Base-by-base conservation (phyloP, 2,329 filamentous ascomycete species). In the Pezicula rhizophila region DNA sequence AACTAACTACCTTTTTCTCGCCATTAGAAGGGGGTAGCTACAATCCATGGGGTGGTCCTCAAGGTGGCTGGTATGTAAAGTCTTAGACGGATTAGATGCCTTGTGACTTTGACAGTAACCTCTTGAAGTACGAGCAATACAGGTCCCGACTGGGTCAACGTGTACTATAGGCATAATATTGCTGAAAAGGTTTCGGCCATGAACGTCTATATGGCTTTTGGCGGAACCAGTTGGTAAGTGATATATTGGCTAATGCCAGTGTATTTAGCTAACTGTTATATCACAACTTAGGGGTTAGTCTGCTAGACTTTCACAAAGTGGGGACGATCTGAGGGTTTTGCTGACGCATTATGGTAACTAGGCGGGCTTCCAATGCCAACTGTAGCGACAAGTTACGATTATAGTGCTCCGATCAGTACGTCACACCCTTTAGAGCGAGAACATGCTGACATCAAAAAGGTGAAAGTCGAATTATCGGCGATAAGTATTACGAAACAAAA, bases 401-500 rank as follows among this genome's bases (percentile, higher is more conserved):
- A 84, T 60, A 79, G 76, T 5, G 76, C 78, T 4, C 79, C 80
- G 0, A 79, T 84, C 14, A 54, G 55, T 57, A 17, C 40, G 48
- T 43, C n/a, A 39, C 26, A 35, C 20, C 28, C 14, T 5, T n/a
- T 35, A 5, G 17, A 7, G 14, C 15, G 8, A 4, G 12, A 15
- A 26, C 25, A 8, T 38, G 26, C 43, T 50, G 45, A 51, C 28
- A 26, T 14, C 12, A 8, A 34, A 7, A 14, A 54, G 54, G 46
- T 5, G 60, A 62, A 46, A 58, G 43, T 23, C 54, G 80, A 11
- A 67, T 68, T 8, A 76, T 84, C 17, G 74, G 75, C 39, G 72
- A 71, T 56, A 84, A 84, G 59, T 84, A 77, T 59, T 78, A 78
- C 49, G 80, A 84, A 62, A 82, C 78, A 0, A 84, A 84, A 61